These are phyloP conservation scores for Cucurbitaria berberidis DNA, from an alignment of 2,329 filamentous ascomycete species.

Conservation along the genomic window DNA sequence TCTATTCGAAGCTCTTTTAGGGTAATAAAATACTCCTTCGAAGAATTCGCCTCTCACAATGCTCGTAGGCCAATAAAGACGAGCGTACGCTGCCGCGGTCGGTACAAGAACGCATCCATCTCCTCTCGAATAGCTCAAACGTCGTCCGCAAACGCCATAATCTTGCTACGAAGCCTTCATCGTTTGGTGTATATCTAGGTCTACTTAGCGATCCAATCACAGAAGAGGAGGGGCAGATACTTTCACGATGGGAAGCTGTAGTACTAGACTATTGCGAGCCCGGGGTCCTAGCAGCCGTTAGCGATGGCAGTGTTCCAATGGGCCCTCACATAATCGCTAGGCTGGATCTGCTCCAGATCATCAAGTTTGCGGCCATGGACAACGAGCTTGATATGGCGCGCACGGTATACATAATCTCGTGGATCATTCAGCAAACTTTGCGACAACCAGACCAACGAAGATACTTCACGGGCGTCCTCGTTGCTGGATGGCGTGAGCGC, in stretches of 20 bases:
- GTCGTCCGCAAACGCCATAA: conserved; percentile 23
- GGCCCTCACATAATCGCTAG: conserved; percentile 43
- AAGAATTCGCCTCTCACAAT: conserved; percentile 12
- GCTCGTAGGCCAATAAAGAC: conserved; percentile 19
- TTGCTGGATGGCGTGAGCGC: conserved; percentile 43
- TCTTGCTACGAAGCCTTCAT: conserved; percentile 35
- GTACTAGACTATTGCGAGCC: conserved; percentile 40
- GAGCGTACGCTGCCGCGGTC: conserved; percentile 29
- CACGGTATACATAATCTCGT: conserved; percentile 33
- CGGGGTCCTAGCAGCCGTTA: conserved; percentile 40
- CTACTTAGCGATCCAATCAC: conserved; percentile 32
- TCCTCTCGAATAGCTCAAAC: conserved; percentile 29
- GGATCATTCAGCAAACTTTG: conserved; percentile 30
- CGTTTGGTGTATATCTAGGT: conserved; percentile 47
- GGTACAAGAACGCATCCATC: conserved; percentile 39
- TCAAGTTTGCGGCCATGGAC: conserved; percentile 26
- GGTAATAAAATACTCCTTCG: conserved; percentile 20
- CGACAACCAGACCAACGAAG: conserved; percentile 30
- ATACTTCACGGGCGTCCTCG: conserved; percentile 42
- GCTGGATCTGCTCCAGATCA: conserved; percentile 35
- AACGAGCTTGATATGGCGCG: conserved; percentile 36
- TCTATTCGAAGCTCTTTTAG: conserved; percentile 25
- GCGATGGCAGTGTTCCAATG: conserved; percentile 27
- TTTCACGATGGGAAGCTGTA: conserved; percentile 43
- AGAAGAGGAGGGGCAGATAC: conserved; percentile 30